These are phyloP conservation scores for Xylariaceae sp. DNA, from an alignment of 2,329 filamentous ascomycete species.

Conservation along the genomic window DNA sequence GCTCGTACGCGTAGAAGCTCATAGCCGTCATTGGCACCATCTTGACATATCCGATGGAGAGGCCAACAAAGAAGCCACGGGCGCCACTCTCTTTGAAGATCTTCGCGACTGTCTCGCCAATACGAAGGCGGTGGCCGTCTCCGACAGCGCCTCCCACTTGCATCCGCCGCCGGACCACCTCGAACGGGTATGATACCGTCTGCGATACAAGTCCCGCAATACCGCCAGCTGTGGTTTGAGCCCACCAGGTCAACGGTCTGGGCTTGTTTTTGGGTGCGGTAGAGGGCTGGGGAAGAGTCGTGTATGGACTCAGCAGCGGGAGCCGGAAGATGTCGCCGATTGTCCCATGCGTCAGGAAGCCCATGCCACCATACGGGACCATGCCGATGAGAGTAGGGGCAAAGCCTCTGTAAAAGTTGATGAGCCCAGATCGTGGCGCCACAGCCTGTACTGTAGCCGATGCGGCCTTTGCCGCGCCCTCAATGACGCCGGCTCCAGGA, in stretches of 20 bases:
- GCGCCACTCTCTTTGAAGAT: slow-evolving; percentile 74
- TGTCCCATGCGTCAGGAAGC: slow-evolving; percentile 92
- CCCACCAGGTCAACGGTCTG: slow-evolving; percentile 74
- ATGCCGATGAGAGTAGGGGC: slow-evolving; percentile 86
- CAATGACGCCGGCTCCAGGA: slow-evolving; percentile 22
- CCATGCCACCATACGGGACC: slow-evolving; percentile 93
- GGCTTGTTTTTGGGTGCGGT: slow-evolving; percentile 55
- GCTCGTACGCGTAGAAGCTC: slow-evolving; percentile 63
- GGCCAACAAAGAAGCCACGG: slow-evolving; percentile 83
- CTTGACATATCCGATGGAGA: slow-evolving; percentile 94
- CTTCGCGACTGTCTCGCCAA: slow-evolving; percentile 71
- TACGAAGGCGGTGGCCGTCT: slow-evolving; percentile 73
- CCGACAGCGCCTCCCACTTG: slow-evolving; percentile 94
- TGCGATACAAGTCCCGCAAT: slow-evolving; percentile 85
- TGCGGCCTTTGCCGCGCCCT: slow-evolving; percentile 37
- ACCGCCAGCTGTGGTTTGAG: slow-evolving; percentile 80
- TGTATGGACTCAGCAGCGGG: slow-evolving; percentile 63
- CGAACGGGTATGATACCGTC: slow-evolving; percentile 87
- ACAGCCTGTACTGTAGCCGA: slow-evolving; percentile 44
- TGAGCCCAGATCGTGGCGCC: slow-evolving; percentile 62
- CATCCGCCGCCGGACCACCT: slow-evolving; percentile 90
- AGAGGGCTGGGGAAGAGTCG: slow-evolving; percentile 63
- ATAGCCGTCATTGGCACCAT: slow-evolving; percentile 82
- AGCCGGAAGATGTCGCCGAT: slow-evolving; percentile 77
- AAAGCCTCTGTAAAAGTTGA: slow-evolving; percentile 96